These are phyloP conservation scores for Camellia japonica DNA, from an alignment of 148 eudicot genomes.

Conservation along the genomic window DNA sequence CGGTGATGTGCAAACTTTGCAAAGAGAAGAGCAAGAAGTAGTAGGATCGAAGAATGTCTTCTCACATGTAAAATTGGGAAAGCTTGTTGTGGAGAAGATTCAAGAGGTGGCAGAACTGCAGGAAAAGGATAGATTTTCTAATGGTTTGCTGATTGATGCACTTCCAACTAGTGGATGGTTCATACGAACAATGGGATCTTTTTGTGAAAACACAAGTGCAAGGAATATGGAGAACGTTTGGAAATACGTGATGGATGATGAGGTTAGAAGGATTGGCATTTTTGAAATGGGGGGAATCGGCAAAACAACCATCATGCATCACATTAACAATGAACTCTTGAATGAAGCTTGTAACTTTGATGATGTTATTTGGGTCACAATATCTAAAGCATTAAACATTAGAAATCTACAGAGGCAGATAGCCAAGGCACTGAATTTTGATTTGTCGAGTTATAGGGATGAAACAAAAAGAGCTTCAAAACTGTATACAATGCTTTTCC, in stretches of 20 bases:
- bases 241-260: slow-evolving; percentile 5
- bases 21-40: too few species aligned
- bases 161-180: too few species aligned
- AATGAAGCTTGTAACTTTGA: neutral
- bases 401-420: neutral
- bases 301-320: slow-evolving; percentile 2
- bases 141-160: too few species aligned
- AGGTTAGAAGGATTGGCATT: neutral
- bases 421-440: neutral
- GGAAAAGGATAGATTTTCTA: too few species aligned
- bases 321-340: neutral
- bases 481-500: neutral
- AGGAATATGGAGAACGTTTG: neutral
- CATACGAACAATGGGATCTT: neutral
- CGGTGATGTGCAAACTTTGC: too few species aligned
- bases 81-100: too few species aligned
- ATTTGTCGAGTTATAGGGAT: neutral
- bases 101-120: too few species aligned
- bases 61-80: too few species aligned
- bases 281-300: neutral
- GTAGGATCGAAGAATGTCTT: too few species aligned
- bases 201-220: neutral
- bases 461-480: neutral
- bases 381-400: neutral
- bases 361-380: neutral